Evolutionary conservation across 192 early-diverging fungal genomes (phyloP).

Genomic region (Phlyctochytrium arcticum): DNA sequence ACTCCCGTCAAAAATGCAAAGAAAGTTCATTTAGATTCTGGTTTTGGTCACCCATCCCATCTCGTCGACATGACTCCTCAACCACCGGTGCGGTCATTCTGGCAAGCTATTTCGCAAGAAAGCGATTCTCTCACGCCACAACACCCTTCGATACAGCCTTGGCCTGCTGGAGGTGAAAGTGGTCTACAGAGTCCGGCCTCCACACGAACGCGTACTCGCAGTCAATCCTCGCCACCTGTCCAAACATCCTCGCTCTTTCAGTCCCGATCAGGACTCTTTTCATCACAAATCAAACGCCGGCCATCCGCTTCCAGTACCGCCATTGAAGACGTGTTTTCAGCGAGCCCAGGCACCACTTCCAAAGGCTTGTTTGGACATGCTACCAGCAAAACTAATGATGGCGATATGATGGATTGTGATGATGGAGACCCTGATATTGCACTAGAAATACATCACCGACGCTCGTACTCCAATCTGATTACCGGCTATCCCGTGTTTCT

Average conservation of each 20-base stretch:
- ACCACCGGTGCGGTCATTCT: background rate
- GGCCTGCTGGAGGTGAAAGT: too few species aligned
- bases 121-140: background rate
- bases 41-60: constrained; percentile 8
- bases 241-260: background rate
- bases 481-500: constrained; percentile 28
- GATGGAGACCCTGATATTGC: background rate
- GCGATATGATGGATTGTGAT: constrained; percentile 25
- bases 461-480: constrained; percentile 13
- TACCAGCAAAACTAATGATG: background rate
- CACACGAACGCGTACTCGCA: background rate
- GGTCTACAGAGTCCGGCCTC: background rate
- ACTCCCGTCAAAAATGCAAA: constrained; percentile 31
- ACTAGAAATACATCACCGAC: background rate
- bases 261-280: too few species aligned
- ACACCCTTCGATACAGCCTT: too few species aligned
- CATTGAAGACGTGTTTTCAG: background rate
- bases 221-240: background rate
- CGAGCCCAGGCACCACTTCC: background rate
- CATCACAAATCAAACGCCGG: background rate
- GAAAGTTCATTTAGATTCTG: constrained; percentile 20
- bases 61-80: background rate
- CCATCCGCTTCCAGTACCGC: background rate
- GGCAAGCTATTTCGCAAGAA: background rate
- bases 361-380: background rate